A percentile compares a stretch with the other conserved stretches of the same genome.
phyloP scores from a whole-genome alignment of 139 green algal genomes.

The Chlamydomonas urium region DNA sequence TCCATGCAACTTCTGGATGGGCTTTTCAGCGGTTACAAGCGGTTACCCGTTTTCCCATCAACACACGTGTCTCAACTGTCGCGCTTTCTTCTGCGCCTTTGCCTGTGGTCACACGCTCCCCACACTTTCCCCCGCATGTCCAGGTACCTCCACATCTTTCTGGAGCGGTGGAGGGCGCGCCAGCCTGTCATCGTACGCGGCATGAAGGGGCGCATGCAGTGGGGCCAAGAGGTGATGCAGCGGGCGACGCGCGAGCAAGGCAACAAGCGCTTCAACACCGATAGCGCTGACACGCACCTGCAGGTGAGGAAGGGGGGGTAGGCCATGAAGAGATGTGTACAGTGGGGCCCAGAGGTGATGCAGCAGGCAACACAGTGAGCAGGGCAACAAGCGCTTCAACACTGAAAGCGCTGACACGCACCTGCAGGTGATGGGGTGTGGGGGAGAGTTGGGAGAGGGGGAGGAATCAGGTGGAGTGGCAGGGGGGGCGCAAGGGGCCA shows the following conservation, averaged over 20 bases:
- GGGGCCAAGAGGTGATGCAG: constrained; percentile 12
- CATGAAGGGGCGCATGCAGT: not conserved
- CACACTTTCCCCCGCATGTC: too few relatives aligned
- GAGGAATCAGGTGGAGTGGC: not conserved
- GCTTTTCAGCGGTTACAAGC: too few relatives aligned
- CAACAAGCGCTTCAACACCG: constrained; percentile 7
- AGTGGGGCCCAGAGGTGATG: constrained; percentile 8
- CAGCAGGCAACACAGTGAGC: not conserved
- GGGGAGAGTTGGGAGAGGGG: not conserved
- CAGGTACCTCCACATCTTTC: too few relatives aligned
- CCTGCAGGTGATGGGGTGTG: not conserved
- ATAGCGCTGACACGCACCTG: not conserved
- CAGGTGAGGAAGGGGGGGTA: not conserved
- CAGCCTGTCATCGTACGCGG: constrained; percentile 23
- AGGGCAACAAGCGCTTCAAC: constrained; percentile 7
- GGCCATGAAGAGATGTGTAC: not conserved
- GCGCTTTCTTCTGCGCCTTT: too few relatives aligned
- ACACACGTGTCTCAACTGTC: too few relatives aligned
- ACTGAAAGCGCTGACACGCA: not conserved
- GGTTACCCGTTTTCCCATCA: too few relatives aligned
- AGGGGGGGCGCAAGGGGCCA: not conserved
- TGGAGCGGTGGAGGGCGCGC: too few relatives aligned
- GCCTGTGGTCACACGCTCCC: too few relatives aligned
- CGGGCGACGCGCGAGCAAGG: not conserved
- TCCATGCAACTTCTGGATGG: too few relatives aligned